phyloP scores from a whole-genome alignment of 306 rosid species.

The Acacia melanoxylon region DNA sequence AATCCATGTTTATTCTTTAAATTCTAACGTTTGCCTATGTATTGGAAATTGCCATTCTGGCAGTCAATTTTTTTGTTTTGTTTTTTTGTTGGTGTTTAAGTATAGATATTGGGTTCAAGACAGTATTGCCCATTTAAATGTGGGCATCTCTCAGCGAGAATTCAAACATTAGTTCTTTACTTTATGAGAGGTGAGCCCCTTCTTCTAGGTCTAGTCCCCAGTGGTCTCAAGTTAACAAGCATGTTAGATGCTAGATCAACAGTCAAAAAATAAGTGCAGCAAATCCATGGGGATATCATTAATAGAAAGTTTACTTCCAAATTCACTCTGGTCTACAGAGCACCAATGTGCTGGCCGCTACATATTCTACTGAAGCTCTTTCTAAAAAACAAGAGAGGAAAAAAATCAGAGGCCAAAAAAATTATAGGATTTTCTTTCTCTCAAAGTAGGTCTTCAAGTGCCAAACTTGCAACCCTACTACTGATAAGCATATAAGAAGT shows the following conservation, averaged over 20 bases:
- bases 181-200: no score
- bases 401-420: neutral
- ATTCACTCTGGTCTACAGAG: neutral
- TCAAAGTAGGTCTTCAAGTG: slow-evolving; percentile 68
- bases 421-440: slow-evolving; percentile 67
- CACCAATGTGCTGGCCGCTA: neutral
- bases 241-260: neutral
- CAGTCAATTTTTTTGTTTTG: no score
- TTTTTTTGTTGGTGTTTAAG: no score
- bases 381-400: neutral
- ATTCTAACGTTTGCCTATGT: neutral
- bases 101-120: no score
- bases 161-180: no score
- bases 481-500: slow-evolving; percentile 57
- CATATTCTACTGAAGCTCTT: slow-evolving; percentile 28
- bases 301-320: neutral
- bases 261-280: neutral
- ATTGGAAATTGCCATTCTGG: neutral
- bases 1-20: neutral
- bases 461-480: slow-evolving; percentile 71
- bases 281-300: neutral
- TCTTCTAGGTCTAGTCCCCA: no score
- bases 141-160: no score
- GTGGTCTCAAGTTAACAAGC: neutral
- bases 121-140: no score